Base-by-base conservation (phyloP, 345 rosid species). In the Hirschfeldia incana region DNA sequence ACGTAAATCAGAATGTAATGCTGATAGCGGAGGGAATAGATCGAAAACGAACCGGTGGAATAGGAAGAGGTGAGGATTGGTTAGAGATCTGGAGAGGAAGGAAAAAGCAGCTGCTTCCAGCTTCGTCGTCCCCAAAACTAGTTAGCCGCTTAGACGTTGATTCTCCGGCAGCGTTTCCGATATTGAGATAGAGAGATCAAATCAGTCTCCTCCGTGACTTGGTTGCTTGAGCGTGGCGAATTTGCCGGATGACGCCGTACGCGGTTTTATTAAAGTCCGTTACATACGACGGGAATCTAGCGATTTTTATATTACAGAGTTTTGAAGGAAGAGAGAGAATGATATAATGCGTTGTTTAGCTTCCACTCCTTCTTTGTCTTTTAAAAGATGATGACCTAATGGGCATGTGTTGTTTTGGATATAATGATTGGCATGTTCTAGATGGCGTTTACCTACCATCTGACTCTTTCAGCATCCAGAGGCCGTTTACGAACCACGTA, bases 1-100 rank as follows among this genome's bases (percentile, higher is more conserved):
- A 21, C 21, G 21, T 21, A 46, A 46, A 46, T 46, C 55, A 46
- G 16, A 46, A 46, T 13, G n/a, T 12, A n/a, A 13, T 13, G 16
- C 16, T 6, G 55, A 46, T 46, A 46, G 53, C 15, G 12, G 53
- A 46, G 65, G 57, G 5, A 46, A 51, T 0, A 51, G 58, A 78
- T 58, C 55, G 58, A 66, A 17, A 53, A 37, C 78, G 71, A 79
- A 79, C 82, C 78, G 74, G 65, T 60, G 67, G 27, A 49, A 69
- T 27, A 44, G 68, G 63, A 60, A 11, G 3, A 30, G 29, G 10
- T 13, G 16, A 65, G 10, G 15, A 76, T 76, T 26, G 44, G 71
- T 42, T 26, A 75, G 30, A 60, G 74, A 79, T 67, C 65, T 27
- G 58, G 78, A 10, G 74, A 67, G 46, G 55, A 73, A 0, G 57